phyloP scores from a whole-genome alignment of 148 eudicot species.

The Fagopyrum tataricum region DNA sequence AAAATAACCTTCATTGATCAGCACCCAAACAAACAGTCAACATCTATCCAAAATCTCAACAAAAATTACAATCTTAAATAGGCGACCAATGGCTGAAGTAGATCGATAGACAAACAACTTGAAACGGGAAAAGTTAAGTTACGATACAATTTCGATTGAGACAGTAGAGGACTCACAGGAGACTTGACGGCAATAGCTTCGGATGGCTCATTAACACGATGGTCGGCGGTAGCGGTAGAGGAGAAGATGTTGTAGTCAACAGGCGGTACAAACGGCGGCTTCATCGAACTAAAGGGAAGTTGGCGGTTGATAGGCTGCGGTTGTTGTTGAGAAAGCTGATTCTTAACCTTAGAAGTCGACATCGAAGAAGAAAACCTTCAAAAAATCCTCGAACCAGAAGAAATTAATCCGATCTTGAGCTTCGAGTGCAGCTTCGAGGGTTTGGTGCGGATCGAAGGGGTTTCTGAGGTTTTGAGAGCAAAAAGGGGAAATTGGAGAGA shows the following conservation, averaged over 20 bases:
- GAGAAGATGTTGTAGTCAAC: constrained; percentile 66
- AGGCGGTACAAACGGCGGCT: constrained; percentile 43
- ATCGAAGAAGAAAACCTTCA: constrained; percentile 12
- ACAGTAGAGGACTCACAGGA: constrained; percentile 37
- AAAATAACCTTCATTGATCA: neutral
- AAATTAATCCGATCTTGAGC: constrained; percentile 12
- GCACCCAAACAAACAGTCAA: neutral
- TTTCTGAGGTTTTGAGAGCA: neutral
- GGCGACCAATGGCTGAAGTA: neutral
- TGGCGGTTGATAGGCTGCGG: constrained; percentile 35
- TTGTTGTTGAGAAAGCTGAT: constrained; percentile 23
- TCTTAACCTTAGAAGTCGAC: constrained; percentile 26
- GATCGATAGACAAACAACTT: neutral
- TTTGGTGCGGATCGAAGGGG: neutral
- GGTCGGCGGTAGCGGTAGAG: constrained; percentile 4
- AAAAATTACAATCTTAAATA: neutral
- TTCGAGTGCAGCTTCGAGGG: constrained; percentile 7
- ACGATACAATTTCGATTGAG: neutral
- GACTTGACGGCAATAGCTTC: constrained; percentile 54
- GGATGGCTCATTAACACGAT: constrained; percentile 21
- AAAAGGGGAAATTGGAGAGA: constrained; percentile 2
- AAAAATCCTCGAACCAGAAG: neutral
- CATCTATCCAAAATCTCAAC: too few species aligned
- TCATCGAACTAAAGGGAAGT: constrained; percentile 48
- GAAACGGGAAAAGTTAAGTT: neutral